Evolutionary conservation across 2,329 filamentous ascomycete genomes (phyloP).

Genomic region (Aspergillus udagawae): DNA sequence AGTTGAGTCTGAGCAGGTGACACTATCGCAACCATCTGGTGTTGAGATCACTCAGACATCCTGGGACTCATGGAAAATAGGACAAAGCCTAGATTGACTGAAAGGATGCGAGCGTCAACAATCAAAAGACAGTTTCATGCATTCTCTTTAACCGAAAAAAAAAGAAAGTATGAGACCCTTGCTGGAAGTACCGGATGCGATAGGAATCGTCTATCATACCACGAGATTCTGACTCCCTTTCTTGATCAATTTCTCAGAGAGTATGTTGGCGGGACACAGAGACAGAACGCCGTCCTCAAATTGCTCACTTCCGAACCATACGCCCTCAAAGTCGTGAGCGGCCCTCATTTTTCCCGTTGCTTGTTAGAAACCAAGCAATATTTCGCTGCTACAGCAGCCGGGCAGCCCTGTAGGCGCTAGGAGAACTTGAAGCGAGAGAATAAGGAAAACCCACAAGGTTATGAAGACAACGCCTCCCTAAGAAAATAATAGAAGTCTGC

Average conservation of each 20-base stretch:
- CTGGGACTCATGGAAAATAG: not conserved
- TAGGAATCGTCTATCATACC: conserved; percentile 29
- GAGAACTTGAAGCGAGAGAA: conserved; percentile 22
- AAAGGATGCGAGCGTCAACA: conserved; percentile 1
- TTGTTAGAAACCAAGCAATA: conserved; percentile 10
- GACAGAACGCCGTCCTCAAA: conserved; percentile 17
- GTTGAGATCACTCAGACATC: not conserved
- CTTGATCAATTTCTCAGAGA: conserved; percentile 13
- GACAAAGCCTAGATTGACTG: not conserved
- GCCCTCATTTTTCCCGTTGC: conserved; percentile 3
- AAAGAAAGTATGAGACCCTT: conserved; percentile 22
- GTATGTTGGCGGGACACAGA: conserved; percentile 9
- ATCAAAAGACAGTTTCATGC: conserved; percentile 25
- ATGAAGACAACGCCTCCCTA: conserved; percentile 45
- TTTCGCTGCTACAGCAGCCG: conserved; percentile 25
- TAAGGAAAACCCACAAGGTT: conserved; percentile 35
- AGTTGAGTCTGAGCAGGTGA: not conserved
- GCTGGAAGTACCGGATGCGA: conserved; percentile 21
- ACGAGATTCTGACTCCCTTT: conserved; percentile 17
- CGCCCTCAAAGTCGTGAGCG: conserved; percentile 15
- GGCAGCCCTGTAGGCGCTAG: conserved; percentile 19
- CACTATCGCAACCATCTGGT: not conserved
- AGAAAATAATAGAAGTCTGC: conserved; percentile 39
- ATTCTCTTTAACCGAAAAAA: conserved; percentile 31
- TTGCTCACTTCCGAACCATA: conserved; percentile 16